phyloP scores from a whole-genome alignment of 2,329 filamentous ascomycete genomes.

The Exophiala mesophila region DNA sequence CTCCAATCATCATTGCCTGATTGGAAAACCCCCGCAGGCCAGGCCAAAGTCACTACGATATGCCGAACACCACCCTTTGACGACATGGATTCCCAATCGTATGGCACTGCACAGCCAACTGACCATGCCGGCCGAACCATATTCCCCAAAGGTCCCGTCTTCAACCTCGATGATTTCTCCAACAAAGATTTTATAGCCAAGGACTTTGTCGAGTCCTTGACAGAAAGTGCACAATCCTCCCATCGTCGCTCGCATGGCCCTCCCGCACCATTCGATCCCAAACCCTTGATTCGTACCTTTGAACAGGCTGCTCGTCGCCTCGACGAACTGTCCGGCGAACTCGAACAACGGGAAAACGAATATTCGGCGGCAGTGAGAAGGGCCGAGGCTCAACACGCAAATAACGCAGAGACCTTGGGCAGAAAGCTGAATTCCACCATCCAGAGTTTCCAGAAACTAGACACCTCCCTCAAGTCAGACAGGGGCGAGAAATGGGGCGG shows the following conservation, averaged over 20 bases:
- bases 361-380: slow-evolving; percentile 82
- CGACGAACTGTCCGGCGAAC: slow-evolving; percentile 61
- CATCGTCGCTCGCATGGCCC: slow-evolving; percentile 64
- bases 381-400: slow-evolving; percentile 86
- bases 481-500: slow-evolving; percentile 51
- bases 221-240: slow-evolving; percentile 73
- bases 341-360: slow-evolving; percentile 87
- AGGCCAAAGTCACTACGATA: too few relatives aligned
- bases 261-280: slow-evolving; percentile 73
- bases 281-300: slow-evolving; percentile 92
- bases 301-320: slow-evolving; percentile 61
- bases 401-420: slow-evolving; percentile 81
- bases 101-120: slow-evolving; percentile 10
- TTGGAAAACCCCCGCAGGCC: too few relatives aligned
- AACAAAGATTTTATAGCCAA: slow-evolving; percentile 94
- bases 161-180: slow-evolving; percentile 83
- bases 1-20: too few relatives aligned
- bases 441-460: slow-evolving; percentile 83
- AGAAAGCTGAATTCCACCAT: slow-evolving; percentile 89
- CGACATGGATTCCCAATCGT: slow-evolving; percentile 15
- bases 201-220: slow-evolving; percentile 91
- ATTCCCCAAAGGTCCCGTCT: slow-evolving; percentile 73
- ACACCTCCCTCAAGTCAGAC: slow-evolving; percentile 65
- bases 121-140: slow-evolving; percentile 53
- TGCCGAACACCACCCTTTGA: background rate